Evolutionary conservation across 495 filamentous ascomycete genomes (phyloP).

Genomic region (Extremus antarcticus): DNA sequence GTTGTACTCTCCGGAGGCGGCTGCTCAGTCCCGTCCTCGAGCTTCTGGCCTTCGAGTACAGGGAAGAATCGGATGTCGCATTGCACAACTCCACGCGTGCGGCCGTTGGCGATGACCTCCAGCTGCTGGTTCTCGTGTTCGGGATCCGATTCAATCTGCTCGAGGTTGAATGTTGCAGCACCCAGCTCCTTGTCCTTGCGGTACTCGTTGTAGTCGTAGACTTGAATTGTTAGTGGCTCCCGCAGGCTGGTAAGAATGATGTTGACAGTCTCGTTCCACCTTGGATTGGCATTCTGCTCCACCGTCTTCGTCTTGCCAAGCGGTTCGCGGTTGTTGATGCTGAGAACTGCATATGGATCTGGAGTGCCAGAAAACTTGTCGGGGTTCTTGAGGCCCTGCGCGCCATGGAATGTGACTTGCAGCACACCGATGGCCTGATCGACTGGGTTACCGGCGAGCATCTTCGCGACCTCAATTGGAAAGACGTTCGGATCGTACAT

Average conservation of each 20-base stretch:
- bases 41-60: slow-evolving; percentile 59
- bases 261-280: slow-evolving; percentile 94
- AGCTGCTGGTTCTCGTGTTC: slow-evolving; percentile 77
- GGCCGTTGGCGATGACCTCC: slow-evolving; percentile 75
- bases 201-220: slow-evolving; percentile 91
- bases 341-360: slow-evolving; percentile 84
- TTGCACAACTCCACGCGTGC: slow-evolving; percentile 65
- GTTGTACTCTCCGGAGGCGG: slow-evolving; percentile 81
- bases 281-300: slow-evolving; percentile 71
- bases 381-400: slow-evolving; percentile 82
- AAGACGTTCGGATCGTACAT: slow-evolving; percentile 97
- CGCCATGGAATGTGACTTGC: slow-evolving; percentile 81
- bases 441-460: slow-evolving; percentile 88
- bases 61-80: slow-evolving; percentile 92
- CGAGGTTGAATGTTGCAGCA: slow-evolving; percentile 68
- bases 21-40: slow-evolving; percentile 64
- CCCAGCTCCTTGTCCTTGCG: slow-evolving; percentile 96
- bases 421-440: slow-evolving; percentile 94
- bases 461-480: slow-evolving; percentile 96
- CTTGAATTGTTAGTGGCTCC: slow-evolving; percentile 67
- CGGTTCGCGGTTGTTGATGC: slow-evolving; percentile 66
- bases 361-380: slow-evolving; percentile 89
- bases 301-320: slow-evolving; percentile 84
- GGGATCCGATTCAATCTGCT: slow-evolving; percentile 61
- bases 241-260: slow-evolving; percentile 83